Percentiles rank a stretch among this genome's conserved stretches.
Conservation (phyloP, 768 basidiomycete species). For the Mycena metata region DNA sequence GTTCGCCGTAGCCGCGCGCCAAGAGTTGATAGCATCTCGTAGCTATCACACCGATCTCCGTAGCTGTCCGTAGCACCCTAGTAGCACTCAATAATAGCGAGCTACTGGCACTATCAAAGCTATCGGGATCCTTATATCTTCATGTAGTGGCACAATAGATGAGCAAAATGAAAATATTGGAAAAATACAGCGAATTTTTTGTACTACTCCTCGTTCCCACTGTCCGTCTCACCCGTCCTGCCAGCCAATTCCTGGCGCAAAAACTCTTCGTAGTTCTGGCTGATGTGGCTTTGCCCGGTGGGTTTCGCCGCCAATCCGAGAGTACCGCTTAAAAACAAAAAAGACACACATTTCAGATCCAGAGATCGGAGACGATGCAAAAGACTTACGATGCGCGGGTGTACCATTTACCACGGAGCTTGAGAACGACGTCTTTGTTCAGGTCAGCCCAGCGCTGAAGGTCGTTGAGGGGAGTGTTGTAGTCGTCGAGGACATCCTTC, state of each 20-base stretch:
- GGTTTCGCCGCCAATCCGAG: background rate
- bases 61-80: no score
- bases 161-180: background rate
- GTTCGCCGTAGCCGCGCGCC: no score
- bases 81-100: no score
- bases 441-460: background rate
- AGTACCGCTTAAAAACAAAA: background rate
- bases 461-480: background rate
- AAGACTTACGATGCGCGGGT: constrained; percentile 8
- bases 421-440: background rate
- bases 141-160: no score
- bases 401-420: constrained; percentile 2
- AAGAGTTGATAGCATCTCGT: no score
- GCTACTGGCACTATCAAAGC: background rate
- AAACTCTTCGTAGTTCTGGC: background rate
- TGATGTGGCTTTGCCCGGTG: background rate
- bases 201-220: background rate
- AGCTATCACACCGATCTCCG: no score
- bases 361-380: no score
- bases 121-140: no score
- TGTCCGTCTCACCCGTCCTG: constrained; percentile 8
- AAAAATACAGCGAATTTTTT: no score
- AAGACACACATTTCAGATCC: no score
- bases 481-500: background rate
- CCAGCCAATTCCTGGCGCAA: constrained; percentile 6